phyloP scores from a whole-genome alignment of 352 stramenopile genomes.

The Phytophthora tentaculata region DNA sequence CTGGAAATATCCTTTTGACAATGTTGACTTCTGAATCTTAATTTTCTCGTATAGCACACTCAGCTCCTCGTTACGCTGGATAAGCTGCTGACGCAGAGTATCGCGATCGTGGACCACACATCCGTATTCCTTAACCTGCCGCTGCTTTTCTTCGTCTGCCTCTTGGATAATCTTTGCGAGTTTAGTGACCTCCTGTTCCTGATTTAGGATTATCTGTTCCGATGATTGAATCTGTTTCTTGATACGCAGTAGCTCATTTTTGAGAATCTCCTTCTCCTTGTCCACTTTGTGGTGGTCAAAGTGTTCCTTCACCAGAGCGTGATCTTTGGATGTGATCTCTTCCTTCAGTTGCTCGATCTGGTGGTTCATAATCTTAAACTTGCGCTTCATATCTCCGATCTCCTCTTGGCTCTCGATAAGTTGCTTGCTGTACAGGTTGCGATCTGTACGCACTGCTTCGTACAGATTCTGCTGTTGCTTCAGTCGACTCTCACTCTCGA shows the following conservation, averaged over 20 bases:
- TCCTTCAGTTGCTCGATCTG: conserved; percentile 93
- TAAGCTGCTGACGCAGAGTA: conserved; percentile 87
- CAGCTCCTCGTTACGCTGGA: conserved; percentile 88
- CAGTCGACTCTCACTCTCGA: conserved; percentile 75
- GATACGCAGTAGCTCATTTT: conserved; percentile 91
- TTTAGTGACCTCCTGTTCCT: conserved; percentile 83
- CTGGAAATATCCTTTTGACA: conserved; percentile 79
- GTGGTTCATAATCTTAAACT: conserved; percentile 94
- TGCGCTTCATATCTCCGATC: conserved; percentile 89
- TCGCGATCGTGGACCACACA: conserved; percentile 88
- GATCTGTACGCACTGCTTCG: conserved; percentile 90
- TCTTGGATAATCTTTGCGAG: conserved; percentile 91
- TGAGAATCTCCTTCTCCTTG: conserved; percentile 92
- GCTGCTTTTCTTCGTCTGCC: conserved; percentile 89
- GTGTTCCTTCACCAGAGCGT: conserved; percentile 93
- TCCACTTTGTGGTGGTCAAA: conserved; percentile 95
- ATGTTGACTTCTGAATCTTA: conserved; percentile 89
- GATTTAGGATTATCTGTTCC: conserved; percentile 91
- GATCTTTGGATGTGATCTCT: conserved; percentile 93
- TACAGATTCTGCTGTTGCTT: conserved; percentile 97
- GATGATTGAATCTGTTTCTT: conserved; percentile 90
- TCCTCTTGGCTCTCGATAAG: conserved; percentile 93
- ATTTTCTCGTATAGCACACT: conserved; percentile 92
- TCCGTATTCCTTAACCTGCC: conserved; percentile 87
- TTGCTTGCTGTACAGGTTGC: conserved; percentile 94